Percentiles rank a stretch among this genome's conserved stretches.
Conservation (phyloP, 2,329 filamentous ascomycete genomes). For the Parastagonospora avenae region DNA sequence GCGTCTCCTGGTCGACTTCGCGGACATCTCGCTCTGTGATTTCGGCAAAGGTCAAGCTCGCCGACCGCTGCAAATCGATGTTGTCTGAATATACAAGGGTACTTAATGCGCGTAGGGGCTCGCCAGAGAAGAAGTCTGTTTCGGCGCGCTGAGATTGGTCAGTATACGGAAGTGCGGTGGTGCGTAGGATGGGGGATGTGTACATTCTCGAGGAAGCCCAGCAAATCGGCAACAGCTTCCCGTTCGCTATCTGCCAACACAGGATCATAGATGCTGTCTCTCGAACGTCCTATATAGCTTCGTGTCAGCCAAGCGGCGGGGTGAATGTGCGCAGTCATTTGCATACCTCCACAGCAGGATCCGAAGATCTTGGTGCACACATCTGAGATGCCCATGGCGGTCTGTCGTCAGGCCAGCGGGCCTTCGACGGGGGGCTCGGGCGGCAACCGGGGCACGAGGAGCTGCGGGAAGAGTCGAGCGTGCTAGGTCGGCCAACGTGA, state of each 20-base stretch:
- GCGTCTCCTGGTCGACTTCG: conserved; percentile 91
- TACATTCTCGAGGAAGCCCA: conserved; percentile 97
- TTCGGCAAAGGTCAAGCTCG: conserved; percentile 97
- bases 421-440: conserved; percentile 18
- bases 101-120: conserved; percentile 89
- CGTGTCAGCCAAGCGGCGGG: conserved; percentile 24
- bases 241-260: conserved; percentile 94
- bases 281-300: conserved; percentile 47
- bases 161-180: conserved; percentile 29
- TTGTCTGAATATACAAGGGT: conserved; percentile 98
- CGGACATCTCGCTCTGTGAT: conserved; percentile 99
- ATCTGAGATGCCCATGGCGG: conserved; percentile 45
- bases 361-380: conserved; percentile 44
- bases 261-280: conserved; percentile 55
- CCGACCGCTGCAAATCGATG: conserved; percentile 95
- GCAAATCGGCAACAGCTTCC: conserved; percentile 92
- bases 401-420: conserved; percentile 33
- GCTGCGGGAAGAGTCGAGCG: conserved; percentile 2
- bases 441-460: conserved; percentile 9
- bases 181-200: conserved; percentile 30
- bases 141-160: conserved; percentile 74
- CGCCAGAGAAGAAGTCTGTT: conserved; percentile 97
- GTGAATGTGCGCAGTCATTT: conserved; percentile 1
- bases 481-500: conserved; percentile 10
- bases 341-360: conserved; percentile 47